A percentile compares a stretch with the other conserved stretches of the same genome.
These are phyloP conservation scores for Rubroshorea leprosula DNA, from an alignment of 345 rosid genomes.

Conservation along the genomic window DNA sequence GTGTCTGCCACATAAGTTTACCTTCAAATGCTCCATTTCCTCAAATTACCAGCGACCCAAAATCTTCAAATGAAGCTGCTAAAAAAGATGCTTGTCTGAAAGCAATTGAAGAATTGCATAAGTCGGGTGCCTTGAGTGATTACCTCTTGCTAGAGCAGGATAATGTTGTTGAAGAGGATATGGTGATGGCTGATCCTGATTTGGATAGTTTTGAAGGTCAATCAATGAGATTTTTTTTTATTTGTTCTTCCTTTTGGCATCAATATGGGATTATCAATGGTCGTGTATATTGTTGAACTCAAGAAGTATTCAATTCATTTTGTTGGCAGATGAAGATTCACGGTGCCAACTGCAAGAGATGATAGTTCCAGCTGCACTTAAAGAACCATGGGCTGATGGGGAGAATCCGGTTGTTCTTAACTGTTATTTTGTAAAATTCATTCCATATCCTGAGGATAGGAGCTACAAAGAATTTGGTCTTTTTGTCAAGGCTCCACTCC, in stretches of 20 bases:
- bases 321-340: conserved; percentile 44
- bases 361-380: conserved; percentile 59
- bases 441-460: conserved; percentile 72
- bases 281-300: not conserved
- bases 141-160: conserved; percentile 52
- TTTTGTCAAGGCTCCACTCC: conserved; percentile 72
- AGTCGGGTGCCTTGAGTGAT: conserved; percentile 63
- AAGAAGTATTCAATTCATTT: conserved; percentile 17
- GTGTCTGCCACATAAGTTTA: conserved; percentile 58
- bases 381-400: conserved; percentile 45
- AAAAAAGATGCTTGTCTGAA: conserved; percentile 76
- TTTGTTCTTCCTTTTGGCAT: conserved; percentile 1
- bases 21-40: conserved; percentile 84
- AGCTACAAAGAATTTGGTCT: conserved; percentile 67
- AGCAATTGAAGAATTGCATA: conserved; percentile 79
- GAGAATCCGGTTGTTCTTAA: conserved; percentile 31
- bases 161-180: conserved; percentile 36
- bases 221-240: conserved; percentile 8
- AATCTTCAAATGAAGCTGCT: conserved; percentile 65
- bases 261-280: not conserved
- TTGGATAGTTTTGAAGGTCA: conserved; percentile 51
- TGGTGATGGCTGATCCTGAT: conserved; percentile 27
- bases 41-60: conserved; percentile 51
- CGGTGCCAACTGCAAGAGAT: conserved; percentile 71
- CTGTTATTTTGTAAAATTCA: conserved; percentile 56